Percentiles rank a stretch among this genome's conserved stretches.
phyloP scores from a whole-genome alignment of 306 rosid genomes.

The Fragaria ananassa region DNA sequence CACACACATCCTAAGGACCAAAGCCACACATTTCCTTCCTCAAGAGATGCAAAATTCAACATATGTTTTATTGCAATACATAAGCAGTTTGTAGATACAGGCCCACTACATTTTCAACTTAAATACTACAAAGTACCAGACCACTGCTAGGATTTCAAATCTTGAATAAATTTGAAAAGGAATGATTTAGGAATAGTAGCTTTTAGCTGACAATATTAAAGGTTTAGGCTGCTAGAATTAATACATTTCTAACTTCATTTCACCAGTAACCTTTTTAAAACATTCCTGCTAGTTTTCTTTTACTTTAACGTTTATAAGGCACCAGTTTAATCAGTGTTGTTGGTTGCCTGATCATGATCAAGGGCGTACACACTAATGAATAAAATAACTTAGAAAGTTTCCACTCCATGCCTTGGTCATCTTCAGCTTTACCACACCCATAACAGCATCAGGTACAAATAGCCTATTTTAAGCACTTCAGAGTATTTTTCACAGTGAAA shows the following conservation, averaged over 20 bases:
- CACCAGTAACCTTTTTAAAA: background rate
- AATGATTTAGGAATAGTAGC: background rate
- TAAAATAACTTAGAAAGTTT: background rate
- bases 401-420: background rate
- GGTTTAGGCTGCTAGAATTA: background rate
- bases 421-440: background rate
- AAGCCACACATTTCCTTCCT: background rate
- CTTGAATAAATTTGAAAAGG: background rate
- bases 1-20: too few species aligned
- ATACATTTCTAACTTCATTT: background rate
- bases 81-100: background rate
- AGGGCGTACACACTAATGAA: background rate
- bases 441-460: background rate
- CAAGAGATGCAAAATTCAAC: background rate
- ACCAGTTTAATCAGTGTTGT: background rate
- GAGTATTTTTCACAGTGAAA: background rate
- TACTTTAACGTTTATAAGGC: background rate
- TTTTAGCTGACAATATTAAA: background rate
- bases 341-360: background rate
- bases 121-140: background rate
- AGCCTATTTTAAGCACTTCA: background rate
- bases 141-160: background rate
- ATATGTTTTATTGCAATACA: background rate
- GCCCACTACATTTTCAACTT: background rate
- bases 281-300: background rate